These are phyloP conservation scores for Leccinum subgranulosum DNA, from an alignment of 768 basidiomycete species.

Conservation along the genomic window DNA sequence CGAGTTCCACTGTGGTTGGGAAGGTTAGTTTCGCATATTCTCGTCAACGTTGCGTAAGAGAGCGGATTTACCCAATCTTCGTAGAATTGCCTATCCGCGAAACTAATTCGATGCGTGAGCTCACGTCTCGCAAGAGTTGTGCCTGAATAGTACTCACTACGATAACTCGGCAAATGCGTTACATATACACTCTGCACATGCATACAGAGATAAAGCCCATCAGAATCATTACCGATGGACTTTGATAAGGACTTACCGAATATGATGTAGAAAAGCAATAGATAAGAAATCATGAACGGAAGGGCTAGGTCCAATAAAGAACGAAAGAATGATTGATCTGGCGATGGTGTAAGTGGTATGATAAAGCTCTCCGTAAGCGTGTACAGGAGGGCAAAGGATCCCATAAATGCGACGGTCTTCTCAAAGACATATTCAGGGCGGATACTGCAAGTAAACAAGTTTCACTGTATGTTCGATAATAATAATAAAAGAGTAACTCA, in stretches of 20 bases:
- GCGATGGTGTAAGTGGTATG: conserved; percentile 71
- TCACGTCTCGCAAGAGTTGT: not conserved
- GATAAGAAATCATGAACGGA: conserved; percentile 92
- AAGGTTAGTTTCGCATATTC: not conserved
- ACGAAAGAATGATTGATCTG: conserved; percentile 68
- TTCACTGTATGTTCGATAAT: not conserved
- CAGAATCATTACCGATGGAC: not conserved
- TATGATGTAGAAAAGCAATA: conserved; percentile 82
- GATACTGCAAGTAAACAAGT: conserved; percentile 16
- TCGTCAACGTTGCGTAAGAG: not conserved
- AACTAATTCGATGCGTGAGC: conserved; percentile 44
- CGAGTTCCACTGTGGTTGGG: conserved; percentile 78
- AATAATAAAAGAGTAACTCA: conserved; percentile 30
- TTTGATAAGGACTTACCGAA: conserved; percentile 50
- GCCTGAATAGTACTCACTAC: conserved; percentile 49
- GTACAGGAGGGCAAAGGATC: conserved; percentile 92
- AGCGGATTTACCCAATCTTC: conserved; percentile 78
- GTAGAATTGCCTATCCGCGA: conserved; percentile 97
- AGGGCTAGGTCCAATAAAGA: conserved; percentile 83
- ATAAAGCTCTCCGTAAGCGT: conserved; percentile 95
- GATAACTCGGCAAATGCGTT: conserved; percentile 94
- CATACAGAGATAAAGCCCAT: not conserved
- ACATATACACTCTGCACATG: conserved; percentile 81
- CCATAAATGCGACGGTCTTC: conserved; percentile 82
- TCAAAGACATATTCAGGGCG: conserved; percentile 54